These are phyloP conservation scores for Colletotrichum sansevieriae DNA, from an alignment of 2,329 filamentous ascomycete species.

Conservation along the genomic window DNA sequence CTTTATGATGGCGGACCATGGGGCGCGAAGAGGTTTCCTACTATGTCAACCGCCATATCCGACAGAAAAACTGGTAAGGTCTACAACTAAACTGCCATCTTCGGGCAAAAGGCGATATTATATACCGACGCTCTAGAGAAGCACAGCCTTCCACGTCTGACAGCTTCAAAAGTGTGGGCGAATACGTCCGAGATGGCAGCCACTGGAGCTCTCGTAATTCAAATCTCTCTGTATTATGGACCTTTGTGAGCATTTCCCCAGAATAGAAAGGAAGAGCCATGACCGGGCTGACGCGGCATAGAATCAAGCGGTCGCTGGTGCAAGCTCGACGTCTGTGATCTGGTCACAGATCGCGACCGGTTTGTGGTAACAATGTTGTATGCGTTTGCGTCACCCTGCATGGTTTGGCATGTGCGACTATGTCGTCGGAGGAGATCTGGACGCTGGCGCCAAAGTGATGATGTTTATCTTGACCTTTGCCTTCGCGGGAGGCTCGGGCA, in stretches of 20 bases:
- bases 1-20: conserved; percentile 58
- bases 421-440: conserved; percentile 41
- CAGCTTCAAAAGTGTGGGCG: conserved; percentile 53
- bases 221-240: conserved; percentile 54
- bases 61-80: conserved; percentile 47
- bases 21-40: conserved; percentile 45
- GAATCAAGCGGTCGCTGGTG: conserved; percentile 34
- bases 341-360: conserved; percentile 49
- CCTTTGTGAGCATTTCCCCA: conserved; percentile 17
- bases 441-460: conserved; percentile 44
- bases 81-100: conserved; percentile 59
- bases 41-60: conserved; percentile 55
- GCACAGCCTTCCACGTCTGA: conserved; percentile 55
- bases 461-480: conserved; percentile 44
- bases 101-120: conserved; percentile 47
- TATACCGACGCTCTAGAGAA: conserved; percentile 45
- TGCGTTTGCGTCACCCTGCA: conserved; percentile 45
- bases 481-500: conserved; percentile 42
- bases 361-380: conserved; percentile 49
- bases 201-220: conserved; percentile 49
- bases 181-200: conserved; percentile 63
- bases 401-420: conserved; percentile 49
- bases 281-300: not conserved
- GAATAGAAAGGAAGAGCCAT: too few species aligned
- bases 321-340: conserved; percentile 43